Conservation (phyloP, 345 rosid species). For the Eucalyptus cloeziana region DNA sequence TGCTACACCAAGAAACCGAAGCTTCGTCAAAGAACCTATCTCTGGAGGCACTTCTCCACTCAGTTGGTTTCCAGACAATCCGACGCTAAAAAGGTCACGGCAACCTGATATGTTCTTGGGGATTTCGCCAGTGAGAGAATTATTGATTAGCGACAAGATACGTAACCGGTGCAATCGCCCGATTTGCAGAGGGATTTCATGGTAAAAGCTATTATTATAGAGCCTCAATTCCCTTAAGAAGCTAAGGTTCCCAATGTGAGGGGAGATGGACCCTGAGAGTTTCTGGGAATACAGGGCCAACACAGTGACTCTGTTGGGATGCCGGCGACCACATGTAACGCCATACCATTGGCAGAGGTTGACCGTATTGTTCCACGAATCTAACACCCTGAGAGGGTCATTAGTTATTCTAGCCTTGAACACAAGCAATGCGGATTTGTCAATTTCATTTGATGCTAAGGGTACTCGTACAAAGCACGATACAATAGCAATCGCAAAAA, state of each 20-base stretch:
- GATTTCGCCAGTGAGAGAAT: conserved; percentile 1
- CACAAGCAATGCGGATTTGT: not conserved
- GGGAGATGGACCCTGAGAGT: not conserved
- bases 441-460: not conserved
- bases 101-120: conserved; percentile 4
- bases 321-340: not conserved
- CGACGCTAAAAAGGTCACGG: not conserved
- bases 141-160: not conserved
- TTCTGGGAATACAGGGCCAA: not conserved
- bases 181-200: not conserved
- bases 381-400: not conserved
- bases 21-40: not conserved
- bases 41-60: conserved; percentile 2
- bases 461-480: not conserved
- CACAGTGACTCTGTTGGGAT: not conserved
- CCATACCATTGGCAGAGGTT: not conserved
- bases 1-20: not conserved
- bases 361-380: not conserved
- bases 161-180: not conserved
- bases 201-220: not conserved
- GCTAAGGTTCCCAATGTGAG: not conserved
- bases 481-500: not conserved
- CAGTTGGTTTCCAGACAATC: not conserved
- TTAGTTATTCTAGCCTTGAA: not conserved
- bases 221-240: not conserved